A percentile compares a stretch with the other conserved stretches of the same genome.
These are phyloP conservation scores for Nicotiana benthamiana DNA, from an alignment of 257 asterid species.

Conservation along the genomic window DNA sequence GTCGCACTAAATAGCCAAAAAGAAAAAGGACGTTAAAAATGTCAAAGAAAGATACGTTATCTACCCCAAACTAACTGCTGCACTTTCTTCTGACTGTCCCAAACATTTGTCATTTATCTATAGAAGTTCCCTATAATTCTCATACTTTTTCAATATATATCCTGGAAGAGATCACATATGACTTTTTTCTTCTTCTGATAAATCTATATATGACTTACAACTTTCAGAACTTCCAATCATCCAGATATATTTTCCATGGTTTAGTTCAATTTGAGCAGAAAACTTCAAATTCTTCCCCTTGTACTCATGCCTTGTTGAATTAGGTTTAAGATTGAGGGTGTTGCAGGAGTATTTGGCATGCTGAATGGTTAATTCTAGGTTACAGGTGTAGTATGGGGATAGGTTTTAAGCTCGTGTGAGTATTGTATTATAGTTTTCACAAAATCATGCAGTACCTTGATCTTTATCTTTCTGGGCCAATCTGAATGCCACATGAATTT, in stretches of 20 bases:
- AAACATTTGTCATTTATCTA: neutral
- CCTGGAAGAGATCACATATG: neutral
- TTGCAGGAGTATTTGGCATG: neutral
- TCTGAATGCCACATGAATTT: neutral
- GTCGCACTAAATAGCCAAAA: neutral
- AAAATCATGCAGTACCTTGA: neutral
- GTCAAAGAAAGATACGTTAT: neutral
- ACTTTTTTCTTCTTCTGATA: neutral
- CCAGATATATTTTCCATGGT: neutral
- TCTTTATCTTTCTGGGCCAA: neutral
- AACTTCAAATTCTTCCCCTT: neutral
- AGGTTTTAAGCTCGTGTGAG: neutral
- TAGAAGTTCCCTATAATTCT: neutral
- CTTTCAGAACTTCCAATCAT: neutral
- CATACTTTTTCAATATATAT: neutral
- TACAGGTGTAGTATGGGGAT: neutral
- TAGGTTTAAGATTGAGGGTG: neutral
- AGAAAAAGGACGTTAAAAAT: neutral
- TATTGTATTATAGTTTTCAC: neutral
- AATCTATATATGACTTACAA: neutral
- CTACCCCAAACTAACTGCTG: neutral
- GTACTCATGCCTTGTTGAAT: neutral
- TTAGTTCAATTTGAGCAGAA: neutral
- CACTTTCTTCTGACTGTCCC: neutral
- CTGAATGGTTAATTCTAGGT: neutral